phyloP scores from a whole-genome alignment of 805 yeast species.

The Myxozyma neglecta region DNA sequence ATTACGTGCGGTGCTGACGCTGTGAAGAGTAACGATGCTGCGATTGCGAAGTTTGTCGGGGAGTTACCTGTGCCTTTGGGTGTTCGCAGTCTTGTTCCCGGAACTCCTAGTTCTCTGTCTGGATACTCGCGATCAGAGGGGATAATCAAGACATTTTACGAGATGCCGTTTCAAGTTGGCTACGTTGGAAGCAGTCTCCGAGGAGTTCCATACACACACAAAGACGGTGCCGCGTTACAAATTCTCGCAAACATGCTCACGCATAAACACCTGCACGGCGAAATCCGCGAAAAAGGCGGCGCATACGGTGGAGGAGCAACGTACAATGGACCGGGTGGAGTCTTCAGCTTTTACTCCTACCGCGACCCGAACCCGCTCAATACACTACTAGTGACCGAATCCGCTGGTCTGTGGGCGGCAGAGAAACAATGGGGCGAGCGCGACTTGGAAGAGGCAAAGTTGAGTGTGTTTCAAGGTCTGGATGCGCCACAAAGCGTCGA shows the following conservation, averaged over 20 bases:
- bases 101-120: slow-evolving; percentile 27
- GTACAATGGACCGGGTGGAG: slow-evolving; percentile 78
- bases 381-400: slow-evolving; percentile 60
- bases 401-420: slow-evolving; percentile 52
- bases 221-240: slow-evolving; percentile 84
- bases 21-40: slow-evolving; percentile 17
- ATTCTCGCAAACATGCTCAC: slow-evolving; percentile 77
- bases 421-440: slow-evolving; percentile 54
- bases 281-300: slow-evolving; percentile 92
- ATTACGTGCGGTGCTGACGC: slow-evolving; percentile 57
- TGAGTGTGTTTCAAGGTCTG: slow-evolving; percentile 84
- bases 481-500: slow-evolving; percentile 87
- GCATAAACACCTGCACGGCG: slow-evolving; percentile 81
- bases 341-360: slow-evolving; percentile 81
- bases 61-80: slow-evolving; percentile 10
- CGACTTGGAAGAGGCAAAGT: slow-evolving; percentile 85
- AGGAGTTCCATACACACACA: slow-evolving; percentile 65
- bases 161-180: slow-evolving; percentile 85
- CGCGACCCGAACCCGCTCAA: slow-evolving; percentile 86
- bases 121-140: slow-evolving; percentile 10
- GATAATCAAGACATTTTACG: slow-evolving; percentile 46
- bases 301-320: slow-evolving; percentile 96
- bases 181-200: slow-evolving; percentile 67
- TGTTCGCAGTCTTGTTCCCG: slow-evolving; percentile 9
- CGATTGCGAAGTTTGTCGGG: slow-evolving; percentile 10